A percentile compares a stretch with the other conserved stretches of the same genome.
phyloP scores from a whole-genome alignment of 2,329 filamentous ascomycete genomes.

The Colletotrichum eleusines region DNA sequence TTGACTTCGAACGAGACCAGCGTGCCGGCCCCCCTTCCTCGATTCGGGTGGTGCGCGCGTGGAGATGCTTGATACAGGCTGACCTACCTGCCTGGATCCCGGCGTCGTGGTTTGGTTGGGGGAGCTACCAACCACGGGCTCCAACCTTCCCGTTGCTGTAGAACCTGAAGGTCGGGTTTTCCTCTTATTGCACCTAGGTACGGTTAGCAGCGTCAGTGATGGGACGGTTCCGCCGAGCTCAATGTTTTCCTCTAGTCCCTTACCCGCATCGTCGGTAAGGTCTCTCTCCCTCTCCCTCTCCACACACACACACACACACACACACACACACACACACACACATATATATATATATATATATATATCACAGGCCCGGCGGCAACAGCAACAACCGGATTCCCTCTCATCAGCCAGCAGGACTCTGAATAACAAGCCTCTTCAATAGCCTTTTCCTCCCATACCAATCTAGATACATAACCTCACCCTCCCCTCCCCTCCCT shows the following conservation, averaged over 20 bases:
- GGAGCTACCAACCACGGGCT: not conserved
- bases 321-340: not conserved
- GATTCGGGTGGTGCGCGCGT: not conserved
- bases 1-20: slow-evolving; percentile 21
- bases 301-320: not conserved
- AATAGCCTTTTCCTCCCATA: not conserved
- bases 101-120: slow-evolving; percentile 10
- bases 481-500: not conserved
- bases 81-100: slow-evolving; percentile 9
- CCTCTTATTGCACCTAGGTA: too few species aligned
- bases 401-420: slow-evolving; percentile 23
- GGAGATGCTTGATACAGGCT: not conserved
- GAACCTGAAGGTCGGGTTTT: too few species aligned
- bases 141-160: too few species aligned
- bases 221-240: too few species aligned
- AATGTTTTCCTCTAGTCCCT: not conserved
- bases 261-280: not conserved
- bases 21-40: slow-evolving; percentile 4
- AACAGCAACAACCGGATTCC: not conserved
- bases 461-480: not conserved
- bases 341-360: too few species aligned
- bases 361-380: not conserved
- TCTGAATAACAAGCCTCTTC: slow-evolving; percentile 9
- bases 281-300: slow-evolving; percentile 1
- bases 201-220: too few species aligned